These are phyloP conservation scores for Neofusicoccum sp. DNA, from an alignment of 2,329 filamentous ascomycete genomes.

Conservation along the genomic window DNA sequence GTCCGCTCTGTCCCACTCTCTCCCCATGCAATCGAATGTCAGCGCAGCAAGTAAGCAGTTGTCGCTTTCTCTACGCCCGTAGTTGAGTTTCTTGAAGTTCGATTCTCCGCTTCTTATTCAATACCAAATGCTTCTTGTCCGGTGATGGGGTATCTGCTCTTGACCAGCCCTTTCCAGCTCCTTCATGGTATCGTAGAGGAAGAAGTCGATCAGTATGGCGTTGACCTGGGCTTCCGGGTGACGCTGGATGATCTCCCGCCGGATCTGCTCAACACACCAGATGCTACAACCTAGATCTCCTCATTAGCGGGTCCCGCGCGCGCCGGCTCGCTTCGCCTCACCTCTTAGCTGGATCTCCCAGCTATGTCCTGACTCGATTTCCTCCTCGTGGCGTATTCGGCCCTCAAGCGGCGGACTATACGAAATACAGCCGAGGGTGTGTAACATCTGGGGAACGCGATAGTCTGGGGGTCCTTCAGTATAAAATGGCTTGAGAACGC, in stretches of 20 bases:
- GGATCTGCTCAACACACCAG: constrained; percentile 91
- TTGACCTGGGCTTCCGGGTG: constrained; percentile 74
- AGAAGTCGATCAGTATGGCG: constrained; percentile 94
- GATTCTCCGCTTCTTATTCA: constrained; percentile 42
- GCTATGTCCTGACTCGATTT: constrained; percentile 69
- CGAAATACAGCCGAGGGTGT: constrained; percentile 51
- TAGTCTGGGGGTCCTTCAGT: constrained; percentile 64
- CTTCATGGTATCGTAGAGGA: constrained; percentile 94
- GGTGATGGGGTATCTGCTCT: constrained; percentile 75
- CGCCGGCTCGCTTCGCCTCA: constrained; percentile 38
- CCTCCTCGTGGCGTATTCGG: constrained; percentile 65
- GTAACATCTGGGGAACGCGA: constrained; percentile 87
- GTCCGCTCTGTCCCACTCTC: no score
- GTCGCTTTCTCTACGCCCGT: no score
- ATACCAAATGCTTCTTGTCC: constrained; percentile 95
- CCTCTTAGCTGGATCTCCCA: constrained; percentile 90
- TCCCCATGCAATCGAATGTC: no score
- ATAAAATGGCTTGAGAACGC: not conserved
- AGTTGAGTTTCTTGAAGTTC: not conserved
- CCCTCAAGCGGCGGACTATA: constrained; percentile 81
- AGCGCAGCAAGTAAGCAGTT: no score
- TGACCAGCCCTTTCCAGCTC: constrained; percentile 64
- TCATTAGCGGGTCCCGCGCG: constrained; percentile 2
- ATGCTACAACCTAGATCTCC: constrained; percentile 73
- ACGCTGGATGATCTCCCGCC: constrained; percentile 72